Evolutionary conservation across 495 filamentous ascomycete species (phyloP), one percentile per base, ranked within the genome.

Genomic region (Daldinia decipiens): DNA sequence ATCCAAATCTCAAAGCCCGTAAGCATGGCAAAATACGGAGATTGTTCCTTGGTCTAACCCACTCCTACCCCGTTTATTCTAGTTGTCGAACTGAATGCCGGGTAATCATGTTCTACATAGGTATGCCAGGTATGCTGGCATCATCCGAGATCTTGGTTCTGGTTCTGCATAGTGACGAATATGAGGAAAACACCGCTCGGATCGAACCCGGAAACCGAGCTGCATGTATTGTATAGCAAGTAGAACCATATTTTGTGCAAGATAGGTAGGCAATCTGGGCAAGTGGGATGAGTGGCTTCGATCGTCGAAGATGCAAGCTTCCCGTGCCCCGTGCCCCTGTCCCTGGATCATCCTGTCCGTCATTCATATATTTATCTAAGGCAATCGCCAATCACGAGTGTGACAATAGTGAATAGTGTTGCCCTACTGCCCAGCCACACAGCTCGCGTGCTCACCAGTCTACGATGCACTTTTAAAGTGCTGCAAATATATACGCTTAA

Each of bases 341-440:
- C 47, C 59, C 59, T 56, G 59, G 70, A 55, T 72, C 55, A 64
- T 68, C 59, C 47, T 65, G 21, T 45, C 39, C 8, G 8, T 56
- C 32, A 13, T 57, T 15, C 31, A 19, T 24, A 6, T 72, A 72
- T 68, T 61, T 60, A 65, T 55, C 61, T 32, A 65, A 5, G 68
- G 58, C 31, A 71, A 26, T 72, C 60, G 65, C 70, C 70, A 72
- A 72, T 72, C 70, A 72, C 56, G 55, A 36, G 50, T 36, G 26
- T 61, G 60, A 64, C 36, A 60, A 57, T 67, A 4, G 34, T 47
- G 47, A 60, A 57, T 67, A 4, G 34, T 47, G 47, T 27, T 72
- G 55, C 45, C 59, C 53, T 56, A 12, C 13, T 47, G 54, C 61
- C 34, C 38, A 65, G 70, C 60, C 56, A 65, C 47, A 38, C 52